Conservation (phyloP, 495 filamentous ascomycete genomes). For the Podospora bellae-mahoneyi region DNA sequence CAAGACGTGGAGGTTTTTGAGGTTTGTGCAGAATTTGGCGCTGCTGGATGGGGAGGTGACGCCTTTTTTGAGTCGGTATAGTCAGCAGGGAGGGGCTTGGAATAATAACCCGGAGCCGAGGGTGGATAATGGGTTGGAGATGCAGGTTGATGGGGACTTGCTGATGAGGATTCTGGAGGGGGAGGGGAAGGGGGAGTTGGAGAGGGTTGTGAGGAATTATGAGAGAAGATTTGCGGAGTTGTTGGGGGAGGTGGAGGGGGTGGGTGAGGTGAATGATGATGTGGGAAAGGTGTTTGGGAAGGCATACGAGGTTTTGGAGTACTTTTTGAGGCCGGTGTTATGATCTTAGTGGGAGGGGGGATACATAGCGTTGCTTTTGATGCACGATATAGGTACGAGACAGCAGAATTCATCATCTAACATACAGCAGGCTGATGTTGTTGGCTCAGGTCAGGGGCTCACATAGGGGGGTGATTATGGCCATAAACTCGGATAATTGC, state of each 20-base stretch:
- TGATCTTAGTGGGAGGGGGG: slow-evolving; percentile 13
- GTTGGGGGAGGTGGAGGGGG: slow-evolving; percentile 36
- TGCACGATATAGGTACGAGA: too few relatives aligned
- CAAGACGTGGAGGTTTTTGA: slow-evolving; percentile 57
- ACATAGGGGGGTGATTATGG: not conserved
- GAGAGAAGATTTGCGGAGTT: slow-evolving; percentile 32
- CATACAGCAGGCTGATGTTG: not conserved
- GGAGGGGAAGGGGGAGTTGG: slow-evolving; percentile 39
- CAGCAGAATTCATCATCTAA: not conserved
- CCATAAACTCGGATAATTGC: not conserved
- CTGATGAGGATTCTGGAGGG: slow-evolving; percentile 52
- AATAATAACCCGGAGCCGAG: slow-evolving; percentile 28
- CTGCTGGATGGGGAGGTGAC: slow-evolving; percentile 24
- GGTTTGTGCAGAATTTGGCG: slow-evolving; percentile 61
- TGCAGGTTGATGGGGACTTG: slow-evolving; percentile 69
- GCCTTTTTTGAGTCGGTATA: slow-evolving; percentile 18
- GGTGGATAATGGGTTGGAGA: slow-evolving; percentile 36
- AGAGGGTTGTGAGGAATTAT: slow-evolving; percentile 39
- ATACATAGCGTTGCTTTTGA: too few relatives aligned
- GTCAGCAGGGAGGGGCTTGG: slow-evolving; percentile 10
- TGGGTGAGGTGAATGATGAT: slow-evolving; percentile 9
- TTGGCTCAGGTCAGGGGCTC: not conserved
- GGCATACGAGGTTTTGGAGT: slow-evolving; percentile 46
- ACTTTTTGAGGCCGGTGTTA: slow-evolving; percentile 44
- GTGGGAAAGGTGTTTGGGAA: slow-evolving; percentile 32